phyloP scores from a whole-genome alignment of 1,284 basidiomycete genomes.

The Ustilago loliicola region DNA sequence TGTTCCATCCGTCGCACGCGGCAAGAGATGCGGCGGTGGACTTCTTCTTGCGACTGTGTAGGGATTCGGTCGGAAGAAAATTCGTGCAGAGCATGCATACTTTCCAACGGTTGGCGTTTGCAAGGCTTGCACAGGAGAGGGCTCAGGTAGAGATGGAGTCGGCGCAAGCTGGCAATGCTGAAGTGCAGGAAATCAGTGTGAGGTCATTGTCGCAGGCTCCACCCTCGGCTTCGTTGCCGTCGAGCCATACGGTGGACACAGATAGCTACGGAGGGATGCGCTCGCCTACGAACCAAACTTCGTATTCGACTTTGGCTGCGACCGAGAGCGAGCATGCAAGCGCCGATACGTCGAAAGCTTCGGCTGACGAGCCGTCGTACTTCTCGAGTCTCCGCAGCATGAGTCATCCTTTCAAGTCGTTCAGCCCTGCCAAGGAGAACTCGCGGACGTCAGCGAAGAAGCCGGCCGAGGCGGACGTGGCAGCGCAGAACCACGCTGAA shows the following conservation, averaged over 20 bases:
- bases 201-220: slow-evolving; percentile 9
- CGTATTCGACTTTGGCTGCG: not conserved
- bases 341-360: not conserved
- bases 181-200: slow-evolving; percentile 28
- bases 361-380: slow-evolving; percentile 17
- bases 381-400: slow-evolving; percentile 17
- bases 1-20: slow-evolving; percentile 85
- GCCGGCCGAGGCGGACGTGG: not conserved
- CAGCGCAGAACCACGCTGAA: not conserved
- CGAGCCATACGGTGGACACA: not conserved
- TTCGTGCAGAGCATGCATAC: slow-evolving; percentile 88
- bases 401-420: slow-evolving; percentile 23
- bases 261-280: slow-evolving; percentile 6
- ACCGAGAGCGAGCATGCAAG: slow-evolving; percentile 5
- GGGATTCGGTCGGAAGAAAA: slow-evolving; percentile 78
- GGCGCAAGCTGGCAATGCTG: not conserved
- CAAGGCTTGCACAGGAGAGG: slow-evolving; percentile 64
- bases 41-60: slow-evolving; percentile 29
- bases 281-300: slow-evolving; percentile 7
- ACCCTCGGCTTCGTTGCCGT: slow-evolving; percentile 5
- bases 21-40: slow-evolving; percentile 85
- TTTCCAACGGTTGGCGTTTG: slow-evolving; percentile 84
- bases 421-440: slow-evolving; percentile 27
- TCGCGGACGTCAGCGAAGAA: not conserved
- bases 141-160: slow-evolving; percentile 31